Conservation (phyloP, 148 eudicot species). For the Polygonum aviculare region DNA sequence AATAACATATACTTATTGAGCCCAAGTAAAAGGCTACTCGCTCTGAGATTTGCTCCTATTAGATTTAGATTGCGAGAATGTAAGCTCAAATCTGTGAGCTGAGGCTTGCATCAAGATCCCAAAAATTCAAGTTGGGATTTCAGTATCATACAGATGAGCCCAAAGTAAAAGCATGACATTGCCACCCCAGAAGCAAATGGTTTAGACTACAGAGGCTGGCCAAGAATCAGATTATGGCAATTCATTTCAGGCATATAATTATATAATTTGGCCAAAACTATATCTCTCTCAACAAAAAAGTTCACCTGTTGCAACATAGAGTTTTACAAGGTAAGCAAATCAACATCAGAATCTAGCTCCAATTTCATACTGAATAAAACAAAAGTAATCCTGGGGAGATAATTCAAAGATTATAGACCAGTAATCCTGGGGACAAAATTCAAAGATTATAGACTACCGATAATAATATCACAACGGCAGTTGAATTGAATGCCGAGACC, state of each 20-base stretch:
- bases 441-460: neutral
- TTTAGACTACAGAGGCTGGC: neutral
- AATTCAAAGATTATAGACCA: neutral
- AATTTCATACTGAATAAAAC: neutral
- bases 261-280: neutral
- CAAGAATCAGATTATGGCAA: neutral
- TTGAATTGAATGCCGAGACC: neutral
- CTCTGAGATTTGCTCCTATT: neutral
- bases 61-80: neutral
- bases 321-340: neutral
- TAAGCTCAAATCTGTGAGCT: neutral
- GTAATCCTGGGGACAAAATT: neutral
- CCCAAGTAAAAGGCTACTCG: neutral
- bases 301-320: neutral
- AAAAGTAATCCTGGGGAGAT: neutral
- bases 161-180: neutral
- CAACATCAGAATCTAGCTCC: neutral
- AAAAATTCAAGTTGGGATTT: neutral
- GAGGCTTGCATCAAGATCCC: neutral
- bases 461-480: neutral
- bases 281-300: neutral
- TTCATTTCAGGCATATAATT: no score
- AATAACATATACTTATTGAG: neutral
- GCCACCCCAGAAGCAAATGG: neutral
- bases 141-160: neutral